phyloP scores from a whole-genome alignment of 345 rosid species.

The Gossypioides kirkii region DNA sequence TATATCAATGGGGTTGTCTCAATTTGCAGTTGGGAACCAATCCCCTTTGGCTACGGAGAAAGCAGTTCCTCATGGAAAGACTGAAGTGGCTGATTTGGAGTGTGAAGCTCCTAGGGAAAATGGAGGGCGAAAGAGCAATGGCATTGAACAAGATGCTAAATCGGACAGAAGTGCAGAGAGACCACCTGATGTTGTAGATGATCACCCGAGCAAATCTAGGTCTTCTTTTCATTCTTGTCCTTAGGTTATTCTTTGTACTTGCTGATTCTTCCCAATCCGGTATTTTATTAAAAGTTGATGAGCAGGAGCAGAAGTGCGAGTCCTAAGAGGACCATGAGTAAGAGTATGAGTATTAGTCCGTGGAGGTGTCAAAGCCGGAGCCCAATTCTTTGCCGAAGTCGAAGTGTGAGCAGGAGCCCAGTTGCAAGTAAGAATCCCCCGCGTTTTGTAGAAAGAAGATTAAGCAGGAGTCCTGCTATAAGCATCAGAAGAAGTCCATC shows the following conservation, averaged over 20 bases:
- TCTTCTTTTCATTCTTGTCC: slow-evolving; percentile 41
- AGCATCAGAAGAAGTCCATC: slow-evolving; percentile 54
- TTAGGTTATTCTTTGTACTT: slow-evolving; percentile 37
- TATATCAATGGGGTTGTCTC: not conserved
- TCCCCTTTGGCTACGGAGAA: slow-evolving; percentile 37
- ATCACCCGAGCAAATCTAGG: slow-evolving; percentile 88
- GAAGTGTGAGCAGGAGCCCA: slow-evolving; percentile 32
- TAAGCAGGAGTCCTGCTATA: slow-evolving; percentile 40
- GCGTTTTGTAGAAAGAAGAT: slow-evolving; percentile 22
- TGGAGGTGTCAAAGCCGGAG: slow-evolving; percentile 61
- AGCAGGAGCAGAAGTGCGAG: slow-evolving; percentile 91
- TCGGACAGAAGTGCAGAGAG: slow-evolving; percentile 63
- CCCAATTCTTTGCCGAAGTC: slow-evolving; percentile 51
- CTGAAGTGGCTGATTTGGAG: slow-evolving; percentile 42
- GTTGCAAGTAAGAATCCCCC: slow-evolving; percentile 33
- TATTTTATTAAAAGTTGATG: slow-evolving; percentile 53
- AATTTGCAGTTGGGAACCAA: slow-evolving; percentile 30
- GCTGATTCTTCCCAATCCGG: slow-evolving; percentile 33
- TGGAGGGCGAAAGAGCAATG: slow-evolving; percentile 52
- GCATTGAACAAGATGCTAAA: slow-evolving; percentile 35
- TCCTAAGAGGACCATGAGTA: slow-evolving; percentile 72
- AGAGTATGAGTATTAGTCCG: slow-evolving; percentile 84
- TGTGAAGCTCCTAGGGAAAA: slow-evolving; percentile 50
- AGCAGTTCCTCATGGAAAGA: slow-evolving; percentile 33
- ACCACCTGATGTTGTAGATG: slow-evolving; percentile 74